Conservation (phyloP, 768 basidiomycete genomes). For the Boletus insuetus region DNA sequence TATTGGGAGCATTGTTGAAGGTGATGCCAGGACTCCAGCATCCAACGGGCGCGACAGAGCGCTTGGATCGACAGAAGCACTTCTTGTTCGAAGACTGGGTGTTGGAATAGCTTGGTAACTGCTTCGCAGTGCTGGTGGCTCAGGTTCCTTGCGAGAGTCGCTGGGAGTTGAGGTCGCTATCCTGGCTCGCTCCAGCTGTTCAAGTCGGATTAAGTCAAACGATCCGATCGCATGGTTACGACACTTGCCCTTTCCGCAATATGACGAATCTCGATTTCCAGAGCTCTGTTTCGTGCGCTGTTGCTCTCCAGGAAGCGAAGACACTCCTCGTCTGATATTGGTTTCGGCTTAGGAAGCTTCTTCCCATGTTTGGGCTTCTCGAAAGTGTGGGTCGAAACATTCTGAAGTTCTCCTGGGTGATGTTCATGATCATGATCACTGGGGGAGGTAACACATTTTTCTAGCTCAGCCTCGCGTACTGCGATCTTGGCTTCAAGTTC, state of each 20-base stretch:
- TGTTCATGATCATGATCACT: background rate
- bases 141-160: background rate
- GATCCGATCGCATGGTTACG: background rate
- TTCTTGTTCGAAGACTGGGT: slow-evolving; percentile 16
- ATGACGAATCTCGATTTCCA: slow-evolving; percentile 44
- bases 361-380: background rate
- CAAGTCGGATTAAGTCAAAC: background rate
- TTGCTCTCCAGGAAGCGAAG: slow-evolving; percentile 39
- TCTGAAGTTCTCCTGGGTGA: background rate
- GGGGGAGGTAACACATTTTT: slow-evolving; percentile 29
- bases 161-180: background rate
- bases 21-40: background rate
- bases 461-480: slow-evolving; percentile 55
- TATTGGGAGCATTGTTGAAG: slow-evolving; percentile 17
- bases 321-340: slow-evolving; percentile 38
- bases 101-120: background rate
- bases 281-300: slow-evolving; percentile 38
- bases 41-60: slow-evolving; percentile 6
- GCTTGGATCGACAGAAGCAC: slow-evolving; percentile 21
- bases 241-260: slow-evolving; percentile 36
- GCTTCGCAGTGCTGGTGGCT: background rate
- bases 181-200: slow-evolving; percentile 25
- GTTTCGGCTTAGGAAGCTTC: slow-evolving; percentile 13
- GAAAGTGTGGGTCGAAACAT: background rate
- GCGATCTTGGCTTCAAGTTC: slow-evolving; percentile 53